Evolutionary conservation across 768 basidiomycete species (phyloP), one percentile per base, ranked within the genome.

Genomic region (Leccinum uliginosum): DNA sequence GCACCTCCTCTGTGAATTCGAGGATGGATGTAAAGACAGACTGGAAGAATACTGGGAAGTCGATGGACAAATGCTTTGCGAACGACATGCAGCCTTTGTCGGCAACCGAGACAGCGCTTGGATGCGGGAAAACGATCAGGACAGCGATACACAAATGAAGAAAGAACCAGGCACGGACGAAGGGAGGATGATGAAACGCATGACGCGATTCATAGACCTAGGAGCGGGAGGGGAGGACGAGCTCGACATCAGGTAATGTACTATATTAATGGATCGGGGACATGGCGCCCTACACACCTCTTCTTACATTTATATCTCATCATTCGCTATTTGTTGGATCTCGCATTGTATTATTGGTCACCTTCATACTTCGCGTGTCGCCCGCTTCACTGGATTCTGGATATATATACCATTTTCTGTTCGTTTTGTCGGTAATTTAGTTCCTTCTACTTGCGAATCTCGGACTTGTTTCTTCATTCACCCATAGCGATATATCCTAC

Each of bases 11-110:
- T 97, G 94, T 71, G 92, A 95, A 73, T 81, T 84, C 64, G 76
- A 79, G 29, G 72, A 74, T 17, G 67, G 65, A 44, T 82, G 87
- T 75, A 74, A 71, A 56, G 83, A 81, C 74, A 78, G 73, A 54
- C 73, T 87, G 60, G 85, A 80, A 59, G 90, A 95, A 67, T 97
- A 97, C 66, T 97, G 88, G 84, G 93, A 96, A 70, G 79, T 93
- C 6, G 91, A 90, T 62, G 84, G 87, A 24, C 75, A 83, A 73
- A 91, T 91, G 85, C 74, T 92, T 54, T 96, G 94, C 68, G 93
- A 96, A 74, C 75, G 79, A 56, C 94, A 96, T 71, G 88, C 88
- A 52, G 58, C 57, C 23, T 57, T 62, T 54, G 60, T 68, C 45
- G 58, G 70, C 48, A 52, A 67, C 63, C 58, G 62, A 56, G 64